A percentile compares a stretch with the other conserved stretches of the same genome.
phyloP scores from a whole-genome alignment of 116 monocot species.

The Phalaenopsis hybrid region DNA sequence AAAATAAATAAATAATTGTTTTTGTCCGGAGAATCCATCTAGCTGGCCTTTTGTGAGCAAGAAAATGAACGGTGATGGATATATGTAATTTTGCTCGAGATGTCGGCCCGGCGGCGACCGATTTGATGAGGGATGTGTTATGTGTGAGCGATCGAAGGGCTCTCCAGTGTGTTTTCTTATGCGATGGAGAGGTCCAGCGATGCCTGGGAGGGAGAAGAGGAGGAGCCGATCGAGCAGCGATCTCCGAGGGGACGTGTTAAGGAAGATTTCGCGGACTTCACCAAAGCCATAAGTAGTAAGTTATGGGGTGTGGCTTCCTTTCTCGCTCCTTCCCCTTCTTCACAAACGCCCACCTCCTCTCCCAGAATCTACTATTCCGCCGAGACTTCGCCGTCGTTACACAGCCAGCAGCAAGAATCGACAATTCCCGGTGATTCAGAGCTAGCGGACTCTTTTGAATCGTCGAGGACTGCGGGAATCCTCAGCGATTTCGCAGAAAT shows the following conservation, averaged over 20 bases:
- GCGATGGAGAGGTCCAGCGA: not conserved
- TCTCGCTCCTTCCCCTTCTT: constrained; percentile 62
- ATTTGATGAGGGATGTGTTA: too few species aligned
- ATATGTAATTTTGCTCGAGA: not conserved
- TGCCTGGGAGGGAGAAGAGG: not conserved
- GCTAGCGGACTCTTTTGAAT: not conserved
- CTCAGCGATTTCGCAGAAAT: constrained; percentile 48
- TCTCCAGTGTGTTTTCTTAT: not conserved
- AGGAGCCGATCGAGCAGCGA: not conserved
- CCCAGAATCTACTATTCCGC: not conserved
- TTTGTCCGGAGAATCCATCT: too few species aligned
- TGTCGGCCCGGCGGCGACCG: not conserved
- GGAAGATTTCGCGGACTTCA: constrained; percentile 81
- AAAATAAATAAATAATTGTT: too few species aligned
- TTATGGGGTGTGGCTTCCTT: constrained; percentile 84
- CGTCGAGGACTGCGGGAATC: constrained; percentile 13
- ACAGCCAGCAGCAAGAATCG: not conserved
- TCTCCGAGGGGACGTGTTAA: constrained; percentile 43
- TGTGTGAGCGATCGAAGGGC: not conserved
- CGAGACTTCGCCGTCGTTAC: not conserved
- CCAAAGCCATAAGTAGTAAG: constrained; percentile 60
- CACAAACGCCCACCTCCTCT: constrained; percentile 1
- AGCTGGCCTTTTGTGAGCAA: not conserved
- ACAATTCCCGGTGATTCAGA: not conserved
- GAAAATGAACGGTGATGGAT: not conserved